Evolutionary conservation across 2,329 filamentous ascomycete genomes (phyloP).

Genomic region (Leptographium procerum): DNA sequence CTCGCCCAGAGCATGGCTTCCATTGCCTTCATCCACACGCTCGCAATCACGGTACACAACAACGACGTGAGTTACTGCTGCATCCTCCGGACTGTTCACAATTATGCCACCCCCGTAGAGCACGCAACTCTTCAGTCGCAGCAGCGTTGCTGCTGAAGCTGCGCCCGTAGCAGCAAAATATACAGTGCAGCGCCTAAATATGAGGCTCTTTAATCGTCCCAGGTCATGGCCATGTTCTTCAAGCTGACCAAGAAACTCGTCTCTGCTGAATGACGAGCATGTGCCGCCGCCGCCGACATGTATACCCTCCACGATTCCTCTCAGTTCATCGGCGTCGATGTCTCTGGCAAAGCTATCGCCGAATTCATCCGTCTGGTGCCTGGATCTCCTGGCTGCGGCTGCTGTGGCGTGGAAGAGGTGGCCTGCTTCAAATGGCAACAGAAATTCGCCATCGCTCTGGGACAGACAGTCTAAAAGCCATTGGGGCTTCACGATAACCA

Average conservation of each 20-base stretch:
- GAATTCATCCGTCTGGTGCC: conserved; percentile 58
- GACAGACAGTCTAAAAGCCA: conserved; percentile 80
- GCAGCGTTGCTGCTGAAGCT: background rate
- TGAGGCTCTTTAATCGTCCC: conserved; percentile 34
- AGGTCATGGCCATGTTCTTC: conserved; percentile 43
- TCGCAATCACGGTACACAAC: conserved; percentile 29
- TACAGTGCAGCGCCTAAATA: conserved; percentile 39
- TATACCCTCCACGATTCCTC: conserved; percentile 27
- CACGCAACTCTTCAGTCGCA: conserved; percentile 39
- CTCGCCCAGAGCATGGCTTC: conserved; percentile 19
- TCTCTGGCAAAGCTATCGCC: conserved; percentile 78
- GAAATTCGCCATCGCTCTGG: conserved; percentile 39
- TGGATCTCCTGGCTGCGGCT: conserved; percentile 39
- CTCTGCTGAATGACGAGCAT: conserved; percentile 25
- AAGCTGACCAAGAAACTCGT: conserved; percentile 41
- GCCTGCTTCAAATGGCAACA: conserved; percentile 49
- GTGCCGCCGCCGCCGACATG: conserved; percentile 13
- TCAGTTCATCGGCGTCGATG: conserved; percentile 21
- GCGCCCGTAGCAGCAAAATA: conserved; percentile 22
- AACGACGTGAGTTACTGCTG: conserved; percentile 60
- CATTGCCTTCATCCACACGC: conserved; percentile 22
- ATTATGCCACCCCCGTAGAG: conserved; percentile 58
- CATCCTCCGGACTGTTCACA: conserved; percentile 36
- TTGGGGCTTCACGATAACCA: conserved; percentile 62
- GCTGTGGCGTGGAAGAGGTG: conserved; percentile 65